Evolutionary conservation across 176 grass and related monocot species (phyloP).

Genomic region (Phragmites australis): DNA sequence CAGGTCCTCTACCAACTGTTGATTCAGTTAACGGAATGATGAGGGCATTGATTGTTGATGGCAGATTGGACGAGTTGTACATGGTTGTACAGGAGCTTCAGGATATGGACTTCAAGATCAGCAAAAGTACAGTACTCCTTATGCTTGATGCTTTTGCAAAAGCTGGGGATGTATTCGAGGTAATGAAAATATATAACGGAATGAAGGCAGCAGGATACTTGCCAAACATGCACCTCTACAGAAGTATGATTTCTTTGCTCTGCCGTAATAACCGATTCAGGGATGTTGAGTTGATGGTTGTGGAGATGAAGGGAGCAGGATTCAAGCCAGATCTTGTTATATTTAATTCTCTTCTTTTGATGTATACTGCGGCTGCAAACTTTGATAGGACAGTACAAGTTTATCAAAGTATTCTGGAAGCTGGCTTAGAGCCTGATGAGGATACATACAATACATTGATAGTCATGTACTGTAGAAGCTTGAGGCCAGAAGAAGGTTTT

Average conservation of each 20-base stretch:
- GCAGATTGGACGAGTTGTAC: constrained; percentile 81
- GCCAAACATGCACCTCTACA: constrained; percentile 82
- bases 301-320: constrained; percentile 72
- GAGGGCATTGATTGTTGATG: constrained; percentile 82
- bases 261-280: constrained; percentile 66
- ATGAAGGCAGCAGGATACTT: constrained; percentile 94
- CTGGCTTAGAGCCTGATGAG: constrained; percentile 70
- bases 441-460: constrained; percentile 90
- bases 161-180: constrained; percentile 82
- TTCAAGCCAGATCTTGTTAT: constrained; percentile 75
- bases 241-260: constrained; percentile 74
- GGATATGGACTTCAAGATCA: constrained; percentile 92
- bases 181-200: constrained; percentile 98
- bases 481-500: constrained; percentile 81
- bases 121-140: constrained; percentile 81
- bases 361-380: constrained; percentile 70
- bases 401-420: constrained; percentile 69
- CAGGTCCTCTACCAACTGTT: constrained; percentile 69
- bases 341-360: constrained; percentile 73
- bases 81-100: constrained; percentile 86
- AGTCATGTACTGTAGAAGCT: constrained; percentile 85
- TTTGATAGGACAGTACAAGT: constrained; percentile 74
- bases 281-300: constrained; percentile 84
- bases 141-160: constrained; percentile 93
- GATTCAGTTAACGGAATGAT: constrained; percentile 92